phyloP scores from a whole-genome alignment of 2,329 filamentous ascomycete genomes.

The Arthrobotrys sphaeroides region DNA sequence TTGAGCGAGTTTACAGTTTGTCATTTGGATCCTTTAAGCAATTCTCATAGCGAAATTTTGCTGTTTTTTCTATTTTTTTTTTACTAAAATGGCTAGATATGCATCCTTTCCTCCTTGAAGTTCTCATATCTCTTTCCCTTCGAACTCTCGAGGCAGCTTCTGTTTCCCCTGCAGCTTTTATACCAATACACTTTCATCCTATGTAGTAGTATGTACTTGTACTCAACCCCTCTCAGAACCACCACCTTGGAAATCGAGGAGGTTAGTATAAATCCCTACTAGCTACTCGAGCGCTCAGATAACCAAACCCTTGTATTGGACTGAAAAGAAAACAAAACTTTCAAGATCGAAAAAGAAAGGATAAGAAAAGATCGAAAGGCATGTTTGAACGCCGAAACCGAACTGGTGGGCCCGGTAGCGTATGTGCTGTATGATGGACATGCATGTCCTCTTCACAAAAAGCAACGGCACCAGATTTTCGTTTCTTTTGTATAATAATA shows the following conservation, averaged over 20 bases:
- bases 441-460: not conserved
- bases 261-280: too few relatives aligned
- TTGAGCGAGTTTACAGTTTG: slow-evolving; percentile 2
- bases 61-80: not conserved
- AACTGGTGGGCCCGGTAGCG: not conserved
- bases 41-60: not conserved
- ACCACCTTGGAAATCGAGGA: too few relatives aligned
- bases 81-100: not conserved
- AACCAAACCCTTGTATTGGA: too few relatives aligned
- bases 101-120: not conserved
- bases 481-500: not conserved
- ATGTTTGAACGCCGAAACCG: not conserved
- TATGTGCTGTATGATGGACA: too few relatives aligned
- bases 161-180: not conserved
- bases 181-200: not conserved
- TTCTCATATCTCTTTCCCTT: not conserved
- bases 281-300: too few relatives aligned
- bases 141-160: too few relatives aligned
- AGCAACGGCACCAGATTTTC: not conserved
- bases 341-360: too few relatives aligned
- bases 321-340: too few relatives aligned
- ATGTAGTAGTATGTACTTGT: not conserved
- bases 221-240: too few relatives aligned
- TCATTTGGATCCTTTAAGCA: not conserved
- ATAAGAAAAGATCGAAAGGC: not conserved